Evolutionary conservation across 2,329 filamentous ascomycete genomes (phyloP).

Genomic region (Fusarium sororula): DNA sequence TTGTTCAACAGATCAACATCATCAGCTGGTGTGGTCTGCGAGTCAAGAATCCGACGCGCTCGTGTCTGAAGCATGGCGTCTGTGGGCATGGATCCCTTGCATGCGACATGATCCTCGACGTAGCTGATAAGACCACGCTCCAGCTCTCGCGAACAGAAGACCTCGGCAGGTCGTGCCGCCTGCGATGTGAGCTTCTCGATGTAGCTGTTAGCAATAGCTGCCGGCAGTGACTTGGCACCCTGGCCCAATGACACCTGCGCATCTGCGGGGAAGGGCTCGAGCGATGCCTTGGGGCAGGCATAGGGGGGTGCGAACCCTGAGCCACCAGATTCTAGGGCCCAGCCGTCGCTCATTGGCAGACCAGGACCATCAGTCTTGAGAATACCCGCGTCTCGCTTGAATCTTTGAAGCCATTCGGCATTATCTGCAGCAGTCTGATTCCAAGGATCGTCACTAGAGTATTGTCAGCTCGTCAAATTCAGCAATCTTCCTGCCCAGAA

Average conservation of each 20-base stretch:
- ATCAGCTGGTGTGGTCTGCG: conserved; percentile 62
- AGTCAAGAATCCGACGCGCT: conserved; percentile 59
- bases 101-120: conserved; percentile 53
- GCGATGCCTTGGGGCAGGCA: conserved; percentile 54
- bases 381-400: conserved; percentile 68
- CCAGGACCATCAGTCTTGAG: conserved; percentile 61
- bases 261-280: conserved; percentile 48
- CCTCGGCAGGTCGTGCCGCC: conserved; percentile 56
- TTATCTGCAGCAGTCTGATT: conserved; percentile 73
- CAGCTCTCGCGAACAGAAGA: conserved; percentile 68
- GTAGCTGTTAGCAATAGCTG: conserved; percentile 59
- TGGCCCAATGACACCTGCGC: conserved; percentile 48
- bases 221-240: conserved; percentile 53
- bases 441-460: conserved; percentile 66
- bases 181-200: conserved; percentile 55
- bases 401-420: conserved; percentile 69
- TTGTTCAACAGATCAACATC: conserved; percentile 61
- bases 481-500: background rate
- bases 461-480: conserved; percentile 28
- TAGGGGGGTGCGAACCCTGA: conserved; percentile 66
- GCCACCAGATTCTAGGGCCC: conserved; percentile 61
- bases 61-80: conserved; percentile 58
- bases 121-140: conserved; percentile 63
- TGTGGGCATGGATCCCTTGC: conserved; percentile 54
- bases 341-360: conserved; percentile 53